Conservation (phyloP, 2,329 filamentous ascomycete genomes). For the Rhynchosporium agropyri region DNA sequence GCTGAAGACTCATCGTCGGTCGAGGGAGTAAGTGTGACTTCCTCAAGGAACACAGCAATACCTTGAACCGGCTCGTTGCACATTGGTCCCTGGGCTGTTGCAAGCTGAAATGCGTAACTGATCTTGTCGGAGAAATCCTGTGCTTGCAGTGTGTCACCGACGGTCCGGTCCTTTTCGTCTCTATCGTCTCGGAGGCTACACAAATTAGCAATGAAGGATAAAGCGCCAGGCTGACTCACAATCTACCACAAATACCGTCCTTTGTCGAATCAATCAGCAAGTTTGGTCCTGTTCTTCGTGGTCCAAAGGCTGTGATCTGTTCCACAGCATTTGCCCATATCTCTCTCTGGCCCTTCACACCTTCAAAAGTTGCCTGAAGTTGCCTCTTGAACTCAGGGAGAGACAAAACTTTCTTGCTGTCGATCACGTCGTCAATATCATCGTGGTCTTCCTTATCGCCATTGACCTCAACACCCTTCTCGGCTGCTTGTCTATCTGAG, state of each 20-base stretch:
- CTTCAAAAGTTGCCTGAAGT: conserved; percentile 68
- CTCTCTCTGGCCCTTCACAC: conserved; percentile 72
- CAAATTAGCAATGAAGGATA: conserved; percentile 25
- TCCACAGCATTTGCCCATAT: conserved; percentile 77
- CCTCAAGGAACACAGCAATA: conserved; percentile 86
- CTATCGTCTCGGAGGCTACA: conserved; percentile 36
- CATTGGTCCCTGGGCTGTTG: conserved; percentile 83
- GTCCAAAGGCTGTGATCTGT: conserved; percentile 87
- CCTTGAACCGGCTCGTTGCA: conserved; percentile 94
- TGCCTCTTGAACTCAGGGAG: conserved; percentile 76
- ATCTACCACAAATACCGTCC: conserved; percentile 70
- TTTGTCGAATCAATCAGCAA: conserved; percentile 82
- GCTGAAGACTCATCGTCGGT: conserved; percentile 57
- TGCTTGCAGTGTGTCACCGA: conserved; percentile 56
- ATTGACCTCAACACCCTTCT: conserved; percentile 40
- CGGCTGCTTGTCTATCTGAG: conserved; percentile 64
- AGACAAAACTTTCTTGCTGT: conserved; percentile 65
- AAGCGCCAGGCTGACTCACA: conserved; percentile 51
- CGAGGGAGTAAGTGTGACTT: conserved; percentile 63
- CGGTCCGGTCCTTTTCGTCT: conserved; percentile 41
- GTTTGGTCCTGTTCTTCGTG: conserved; percentile 82
- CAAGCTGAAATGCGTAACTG: conserved; percentile 89
- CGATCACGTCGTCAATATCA: conserved; percentile 54
- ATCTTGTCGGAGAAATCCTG: conserved; percentile 87
- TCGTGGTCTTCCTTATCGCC: conserved; percentile 42